phyloP scores from a whole-genome alignment of 306 rosid species.

The Datisca glomerata region DNA sequence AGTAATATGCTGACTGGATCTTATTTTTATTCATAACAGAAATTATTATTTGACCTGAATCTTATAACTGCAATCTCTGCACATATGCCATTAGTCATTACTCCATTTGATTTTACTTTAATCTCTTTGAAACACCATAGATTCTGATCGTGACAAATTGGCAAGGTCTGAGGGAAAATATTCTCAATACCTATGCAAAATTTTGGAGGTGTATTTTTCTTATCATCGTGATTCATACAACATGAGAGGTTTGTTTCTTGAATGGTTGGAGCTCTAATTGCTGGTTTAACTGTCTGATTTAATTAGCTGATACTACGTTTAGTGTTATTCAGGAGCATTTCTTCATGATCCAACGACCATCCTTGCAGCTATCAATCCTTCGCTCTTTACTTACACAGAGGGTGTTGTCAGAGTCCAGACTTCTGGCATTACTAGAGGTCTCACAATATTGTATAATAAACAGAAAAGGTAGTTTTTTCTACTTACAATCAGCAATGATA shows the following conservation, averaged over 20 bases:
- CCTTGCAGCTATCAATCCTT: slow-evolving; percentile 71
- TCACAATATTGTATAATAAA: slow-evolving; percentile 55
- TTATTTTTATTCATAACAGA: no score
- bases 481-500: background rate
- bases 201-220: slow-evolving; percentile 61
- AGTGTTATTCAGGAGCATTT: slow-evolving; percentile 69
- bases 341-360: slow-evolving; percentile 85
- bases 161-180: slow-evolving; percentile 62
- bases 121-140: slow-evolving; percentile 25
- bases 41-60: no score
- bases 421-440: slow-evolving; percentile 78
- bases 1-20: no score
- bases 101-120: background rate
- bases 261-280: background rate
- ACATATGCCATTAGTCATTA: background rate
- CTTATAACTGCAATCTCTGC: background rate
- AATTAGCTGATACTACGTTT: slow-evolving; percentile 11
- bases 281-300: background rate
- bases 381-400: slow-evolving; percentile 60
- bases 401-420: slow-evolving; percentile 91
- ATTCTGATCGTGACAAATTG: slow-evolving; percentile 55
- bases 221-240: slow-evolving; percentile 63
- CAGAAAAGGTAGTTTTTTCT: slow-evolving; percentile 50
- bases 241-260: slow-evolving; percentile 40
- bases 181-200: slow-evolving; percentile 62